Evolutionary conservation across 768 basidiomycete genomes (phyloP), one percentile per base, ranked within the genome.

Genomic region (Hygrocybe punicea): DNA sequence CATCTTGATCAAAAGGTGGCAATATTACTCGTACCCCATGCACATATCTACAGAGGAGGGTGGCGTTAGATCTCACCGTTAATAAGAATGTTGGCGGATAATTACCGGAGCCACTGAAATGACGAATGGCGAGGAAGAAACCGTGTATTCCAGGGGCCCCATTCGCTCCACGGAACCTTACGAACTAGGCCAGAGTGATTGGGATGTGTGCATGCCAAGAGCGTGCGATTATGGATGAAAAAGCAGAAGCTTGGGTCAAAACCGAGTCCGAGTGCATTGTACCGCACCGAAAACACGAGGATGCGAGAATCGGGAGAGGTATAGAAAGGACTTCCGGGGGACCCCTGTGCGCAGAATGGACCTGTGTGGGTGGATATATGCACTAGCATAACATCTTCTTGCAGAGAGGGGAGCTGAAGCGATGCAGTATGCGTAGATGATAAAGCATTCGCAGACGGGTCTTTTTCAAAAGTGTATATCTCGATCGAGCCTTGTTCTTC

Each of bases 401-500:
- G 25, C 2, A 65, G 19, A n/a, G 46, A 36, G 5, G 67, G 66
- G 6, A 67, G 44, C 13, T 53, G 49, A 3, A 69, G 53, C 13
- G 35, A 57, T 10, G 59, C 62, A 21, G 61, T 57, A n/a, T 58
- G 56, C 3, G 55, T 17, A 4, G 51, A 49, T 44, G 25, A 52
- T 6, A 57, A 35, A 52, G 49, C 19, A 44, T 24, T 6, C 34
- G 36, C 13, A 46, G 51, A 34, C 47, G 17, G 25, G 11, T n/a
- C 10, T 45, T 60, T 62, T 7, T 65, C 62, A 14, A 83, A 79
- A 0, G 72, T 65, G 57, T 74, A 84, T 10, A 84, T 56, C 17
- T 76, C 65, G 54, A 84, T 70, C 1, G 72, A 56, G 4, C 82
- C 82, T 5, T 47, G 40, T 5, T 63, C 64, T 5, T 53, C 39